Evolutionary conservation across 2,329 filamentous ascomycete genomes (phyloP).

Genomic region (Hypoxylon sp.): DNA sequence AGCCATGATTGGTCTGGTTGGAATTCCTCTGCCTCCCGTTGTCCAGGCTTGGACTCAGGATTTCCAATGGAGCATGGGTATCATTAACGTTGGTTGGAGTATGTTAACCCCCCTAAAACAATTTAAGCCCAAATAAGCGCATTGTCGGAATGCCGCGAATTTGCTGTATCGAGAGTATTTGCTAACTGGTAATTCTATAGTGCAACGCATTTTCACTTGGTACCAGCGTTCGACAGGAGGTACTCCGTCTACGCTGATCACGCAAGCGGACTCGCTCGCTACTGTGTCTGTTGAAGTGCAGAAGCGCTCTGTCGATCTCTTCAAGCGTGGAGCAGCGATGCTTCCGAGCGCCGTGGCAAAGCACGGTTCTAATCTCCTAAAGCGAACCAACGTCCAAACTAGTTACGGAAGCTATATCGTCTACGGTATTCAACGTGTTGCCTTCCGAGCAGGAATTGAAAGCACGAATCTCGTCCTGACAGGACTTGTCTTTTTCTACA

Average conservation of each 20-base stretch:
- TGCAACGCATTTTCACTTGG: slow-evolving; percentile 92
- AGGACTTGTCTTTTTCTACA: slow-evolving; percentile 85
- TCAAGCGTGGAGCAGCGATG: slow-evolving; percentile 64
- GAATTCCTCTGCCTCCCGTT: slow-evolving; percentile 83
- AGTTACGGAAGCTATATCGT: slow-evolving; percentile 68
- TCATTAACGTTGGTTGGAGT: slow-evolving; percentile 81
- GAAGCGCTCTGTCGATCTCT: slow-evolving; percentile 63
- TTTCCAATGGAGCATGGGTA: slow-evolving; percentile 98
- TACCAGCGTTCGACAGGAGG: slow-evolving; percentile 94
- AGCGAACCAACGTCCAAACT: slow-evolving; percentile 63
- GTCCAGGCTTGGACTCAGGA: slow-evolving; percentile 95
- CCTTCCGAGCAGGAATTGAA: slow-evolving; percentile 86
- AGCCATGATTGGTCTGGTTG: slow-evolving; percentile 86
- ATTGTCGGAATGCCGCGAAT: background rate
- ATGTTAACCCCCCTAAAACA: slow-evolving; percentile 25
- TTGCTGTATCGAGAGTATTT: background rate
- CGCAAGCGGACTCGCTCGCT: slow-evolving; percentile 76
- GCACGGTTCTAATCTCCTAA: slow-evolving; percentile 54
- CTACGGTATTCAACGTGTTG: slow-evolving; percentile 86
- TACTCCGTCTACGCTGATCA: slow-evolving; percentile 79
- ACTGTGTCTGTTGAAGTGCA: slow-evolving; percentile 85
- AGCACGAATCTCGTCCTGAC: slow-evolving; percentile 93
- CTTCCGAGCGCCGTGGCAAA: slow-evolving; percentile 53
- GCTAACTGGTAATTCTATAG: slow-evolving; percentile 43
- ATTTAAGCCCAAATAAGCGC: background rate